These are phyloP conservation scores for Claviceps purpurea DNA, from an alignment of 2,329 filamentous ascomycete genomes.

Conservation along the genomic window DNA sequence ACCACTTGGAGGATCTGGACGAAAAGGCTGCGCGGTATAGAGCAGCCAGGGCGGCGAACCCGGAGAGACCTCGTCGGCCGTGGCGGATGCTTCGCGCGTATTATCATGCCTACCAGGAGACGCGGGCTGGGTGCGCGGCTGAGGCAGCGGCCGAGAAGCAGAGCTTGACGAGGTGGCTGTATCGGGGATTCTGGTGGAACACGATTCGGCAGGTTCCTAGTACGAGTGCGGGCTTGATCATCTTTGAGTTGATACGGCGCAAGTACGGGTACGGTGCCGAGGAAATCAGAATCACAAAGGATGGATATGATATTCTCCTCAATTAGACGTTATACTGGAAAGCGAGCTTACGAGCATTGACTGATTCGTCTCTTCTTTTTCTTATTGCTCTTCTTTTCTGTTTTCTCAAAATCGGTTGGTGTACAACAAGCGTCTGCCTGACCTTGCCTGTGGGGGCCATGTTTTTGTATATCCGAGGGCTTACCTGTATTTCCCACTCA, in stretches of 20 bases:
- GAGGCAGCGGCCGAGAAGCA: slow-evolving; percentile 44
- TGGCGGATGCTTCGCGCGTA: slow-evolving; percentile 50
- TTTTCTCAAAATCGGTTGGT: background rate
- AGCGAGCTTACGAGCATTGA: too few relatives aligned
- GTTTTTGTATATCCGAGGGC: background rate
- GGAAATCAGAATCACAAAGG: slow-evolving; percentile 50
- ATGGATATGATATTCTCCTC: slow-evolving; percentile 59
- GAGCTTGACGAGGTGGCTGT: slow-evolving; percentile 50
- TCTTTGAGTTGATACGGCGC: slow-evolving; percentile 62
- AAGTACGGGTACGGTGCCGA: slow-evolving; percentile 55
- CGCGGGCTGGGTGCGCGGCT: slow-evolving; percentile 44
- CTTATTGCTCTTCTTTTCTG: background rate
- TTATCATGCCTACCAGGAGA: slow-evolving; percentile 58
- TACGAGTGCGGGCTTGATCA: slow-evolving; percentile 63
- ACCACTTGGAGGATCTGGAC: slow-evolving; percentile 59
- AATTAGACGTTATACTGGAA: slow-evolving; percentile 8
- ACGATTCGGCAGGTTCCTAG: slow-evolving; percentile 63
- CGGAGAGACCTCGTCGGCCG: slow-evolving; percentile 20
- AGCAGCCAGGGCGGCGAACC: slow-evolving; percentile 17
- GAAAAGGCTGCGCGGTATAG: slow-evolving; percentile 37
- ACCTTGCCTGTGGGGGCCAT: background rate
- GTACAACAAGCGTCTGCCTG: background rate
- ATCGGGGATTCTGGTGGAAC: slow-evolving; percentile 57
- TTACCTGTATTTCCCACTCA: background rate
- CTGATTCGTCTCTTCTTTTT: background rate